Percentiles rank a stretch among this genome's conserved stretches.
Conservation (phyloP, 1,139 yeast species). For the Diutina ranongensis region DNA sequence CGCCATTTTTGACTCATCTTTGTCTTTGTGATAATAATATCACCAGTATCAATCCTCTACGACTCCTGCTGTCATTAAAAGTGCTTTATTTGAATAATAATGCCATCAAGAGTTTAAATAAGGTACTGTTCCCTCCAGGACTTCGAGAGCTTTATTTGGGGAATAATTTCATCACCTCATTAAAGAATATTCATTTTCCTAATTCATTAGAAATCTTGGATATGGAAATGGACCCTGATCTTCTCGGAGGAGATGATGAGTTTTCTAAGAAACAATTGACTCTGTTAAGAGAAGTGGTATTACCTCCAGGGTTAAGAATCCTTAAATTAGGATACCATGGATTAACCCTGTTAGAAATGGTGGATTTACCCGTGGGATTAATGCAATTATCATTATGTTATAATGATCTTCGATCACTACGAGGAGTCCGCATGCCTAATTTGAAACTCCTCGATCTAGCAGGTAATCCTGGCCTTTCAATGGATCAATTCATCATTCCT, state of each 20-base stretch:
- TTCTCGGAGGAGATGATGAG: constrained; percentile 15
- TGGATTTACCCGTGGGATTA: constrained; percentile 28
- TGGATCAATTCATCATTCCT: constrained; percentile 29
- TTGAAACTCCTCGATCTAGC: constrained; percentile 28
- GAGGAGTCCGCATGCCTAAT: constrained; percentile 24
- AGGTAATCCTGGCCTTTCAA: constrained; percentile 32
- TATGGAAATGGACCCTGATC: constrained; percentile 28
- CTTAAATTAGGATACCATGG: constrained; percentile 31
- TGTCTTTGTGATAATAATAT: constrained; percentile 33
- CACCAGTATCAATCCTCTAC: constrained; percentile 35
- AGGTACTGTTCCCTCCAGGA: constrained; percentile 28
- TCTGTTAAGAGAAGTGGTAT: constrained; percentile 30
- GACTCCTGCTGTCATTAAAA: constrained; percentile 30
- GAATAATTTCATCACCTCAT: constrained; percentile 32
- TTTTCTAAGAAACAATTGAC: constrained; percentile 34
- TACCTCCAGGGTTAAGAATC: constrained; percentile 26
- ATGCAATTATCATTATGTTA: constrained; percentile 25
- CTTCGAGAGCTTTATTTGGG: constrained; percentile 30
- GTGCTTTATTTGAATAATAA: constrained; percentile 26
- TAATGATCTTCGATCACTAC: constrained; percentile 28
- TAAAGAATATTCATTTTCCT: constrained; percentile 34
- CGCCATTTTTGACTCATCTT: constrained; percentile 20
- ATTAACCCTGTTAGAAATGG: constrained; percentile 26
- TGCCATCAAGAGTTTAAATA: constrained; percentile 34
- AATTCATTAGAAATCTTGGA: constrained; percentile 27